Base-by-base conservation (phyloP, 2,329 filamentous ascomycete genomes). In the Metarhizium robertsii region DNA sequence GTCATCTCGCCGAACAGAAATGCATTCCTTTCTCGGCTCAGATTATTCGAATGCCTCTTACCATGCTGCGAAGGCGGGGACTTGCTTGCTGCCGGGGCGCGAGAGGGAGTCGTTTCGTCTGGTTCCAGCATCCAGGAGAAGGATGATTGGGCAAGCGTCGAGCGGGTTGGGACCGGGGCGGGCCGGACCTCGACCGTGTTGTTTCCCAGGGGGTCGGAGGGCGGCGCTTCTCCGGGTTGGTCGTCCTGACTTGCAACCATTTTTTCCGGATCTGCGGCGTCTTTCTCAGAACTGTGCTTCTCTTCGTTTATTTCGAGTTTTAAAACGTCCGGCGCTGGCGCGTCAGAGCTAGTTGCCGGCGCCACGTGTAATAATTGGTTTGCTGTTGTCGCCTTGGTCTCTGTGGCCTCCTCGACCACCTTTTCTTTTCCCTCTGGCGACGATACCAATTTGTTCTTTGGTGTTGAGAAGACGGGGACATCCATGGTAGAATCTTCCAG, bases 101-200 rank as follows among this genome's bases (percentile, higher is more conserved):
- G 56, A 52, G 64, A 60, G 45, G 57, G 61, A 11, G 50, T 56
- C 0, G 72, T 67, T 54, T 73, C 65, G 60, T 80, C 78, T 3
- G 79, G 79, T 60, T 85, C 84, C 2, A 91, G 75, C 86, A 91
- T 91, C 85, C 86, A 90, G 1, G 87, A 85, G 67, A 90, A 91
- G 4, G 85, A 87, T 7, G 87, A 90, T 61, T 88, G 86, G 1
- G 86, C 85, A 38, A 90, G 75, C 0, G 79, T 82, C 3, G 86
- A 87, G 25, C 85, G 78, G 20, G 82, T 82, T 0, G 81, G 82
- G 16, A 83, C 77, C 2, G 79, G 71, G 60, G 59, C 69, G 50
- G 65, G 63, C 54, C 58, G 68, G 4, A 62, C 61, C 46, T 55
- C 42, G n/a, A 42, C 52, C 16, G 60, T 32, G 2, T 42, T n/a